Evolutionary conservation across 2,329 filamentous ascomycete genomes (phyloP), one percentile per base, ranked within the genome.

Genomic region (Fusarium sp.): DNA sequence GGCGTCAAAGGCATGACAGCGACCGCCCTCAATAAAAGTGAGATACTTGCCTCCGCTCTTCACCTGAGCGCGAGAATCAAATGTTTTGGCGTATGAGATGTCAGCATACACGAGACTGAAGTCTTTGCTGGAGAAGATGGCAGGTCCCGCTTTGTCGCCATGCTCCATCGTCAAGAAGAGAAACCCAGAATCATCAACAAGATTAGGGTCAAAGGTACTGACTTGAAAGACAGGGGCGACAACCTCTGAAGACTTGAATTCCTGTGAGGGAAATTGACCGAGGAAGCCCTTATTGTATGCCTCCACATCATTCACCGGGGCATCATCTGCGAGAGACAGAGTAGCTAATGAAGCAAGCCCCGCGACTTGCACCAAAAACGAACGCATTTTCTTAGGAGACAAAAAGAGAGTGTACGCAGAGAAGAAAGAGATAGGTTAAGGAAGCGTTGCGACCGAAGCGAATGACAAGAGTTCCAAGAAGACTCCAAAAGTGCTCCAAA

Each of bases 51-150:
- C 44, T 5, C 70, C 70, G 17, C 52, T 56, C 7, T 37, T 64
- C n/a, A 65, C 58, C 20, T 75, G 73, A 12, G 64, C 67, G 6
- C 73, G 73, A 40, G 70, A 68, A 61, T 75, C 68, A n/a, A 72
- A 75, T 45, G 70, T 60, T 15, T 41, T 52, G 8, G 64, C 52
- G 37, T 74, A 73, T 20, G 59, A 65, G 40, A 72, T 49, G 33
- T 75, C 68, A 23, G 73, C 70, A 41, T 75, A 75, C 7, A 75
- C 64, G 14, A 75, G 73, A 35, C 70, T 75, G 33, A 75, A 62
- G 12, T 73, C 73, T 45, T 63, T 72, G 56, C 70, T 73, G 15
- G 73, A 75, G 62, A 75, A 75, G 27, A 75, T 70, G 30, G 55
- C 62, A n/a, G 73, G 73, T 6, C 73, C 73, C 15, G 70, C 64